Evolutionary conservation across 495 filamentous ascomycete species (phyloP).

Genomic region (Hypoxylon cercidicola): DNA sequence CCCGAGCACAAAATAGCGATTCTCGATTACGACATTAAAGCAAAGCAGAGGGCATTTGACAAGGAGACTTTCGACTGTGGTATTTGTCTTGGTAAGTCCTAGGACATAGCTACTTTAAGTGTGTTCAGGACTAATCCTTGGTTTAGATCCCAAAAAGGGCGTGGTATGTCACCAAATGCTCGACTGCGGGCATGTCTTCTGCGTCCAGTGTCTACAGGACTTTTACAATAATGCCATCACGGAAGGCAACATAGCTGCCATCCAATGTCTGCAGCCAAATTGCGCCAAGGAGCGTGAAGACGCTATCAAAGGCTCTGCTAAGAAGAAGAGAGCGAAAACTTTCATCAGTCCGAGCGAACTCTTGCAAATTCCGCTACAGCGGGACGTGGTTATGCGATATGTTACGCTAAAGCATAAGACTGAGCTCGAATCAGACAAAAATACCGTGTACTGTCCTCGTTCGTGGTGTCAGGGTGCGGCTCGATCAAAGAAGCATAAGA

Average conservation of each 20-base stretch:
- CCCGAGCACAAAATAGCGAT: conserved; percentile 74
- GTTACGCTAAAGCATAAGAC: conserved; percentile 90
- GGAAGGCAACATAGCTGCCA: conserved; percentile 80
- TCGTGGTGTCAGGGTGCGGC: conserved; percentile 95
- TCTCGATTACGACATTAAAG: conserved; percentile 81
- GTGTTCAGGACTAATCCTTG: conserved; percentile 36
- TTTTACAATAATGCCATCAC: conserved; percentile 89
- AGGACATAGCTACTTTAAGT: neutral
- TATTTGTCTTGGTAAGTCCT: conserved; percentile 73
- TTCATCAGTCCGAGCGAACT: conserved; percentile 88
- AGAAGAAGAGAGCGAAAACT: conserved; percentile 60
- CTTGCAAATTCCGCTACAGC: conserved; percentile 80
- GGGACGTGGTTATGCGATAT: conserved; percentile 83
- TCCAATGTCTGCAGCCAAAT: conserved; percentile 79
- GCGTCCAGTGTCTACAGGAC: conserved; percentile 81
- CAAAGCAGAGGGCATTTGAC: conserved; percentile 78
- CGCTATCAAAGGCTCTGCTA: conserved; percentile 37
- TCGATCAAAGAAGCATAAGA: conserved; percentile 79
- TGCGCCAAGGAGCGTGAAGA: conserved; percentile 72
- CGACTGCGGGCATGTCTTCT: conserved; percentile 91
- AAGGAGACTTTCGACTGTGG: conserved; percentile 89
- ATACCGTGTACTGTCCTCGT: conserved; percentile 92
- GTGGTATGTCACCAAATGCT: conserved; percentile 77
- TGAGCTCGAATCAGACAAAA: conserved; percentile 87
- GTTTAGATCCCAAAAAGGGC: conserved; percentile 89